These are phyloP conservation scores for Niveomyces coronatus DNA, from an alignment of 2,329 filamentous ascomycete genomes.

Conservation along the genomic window DNA sequence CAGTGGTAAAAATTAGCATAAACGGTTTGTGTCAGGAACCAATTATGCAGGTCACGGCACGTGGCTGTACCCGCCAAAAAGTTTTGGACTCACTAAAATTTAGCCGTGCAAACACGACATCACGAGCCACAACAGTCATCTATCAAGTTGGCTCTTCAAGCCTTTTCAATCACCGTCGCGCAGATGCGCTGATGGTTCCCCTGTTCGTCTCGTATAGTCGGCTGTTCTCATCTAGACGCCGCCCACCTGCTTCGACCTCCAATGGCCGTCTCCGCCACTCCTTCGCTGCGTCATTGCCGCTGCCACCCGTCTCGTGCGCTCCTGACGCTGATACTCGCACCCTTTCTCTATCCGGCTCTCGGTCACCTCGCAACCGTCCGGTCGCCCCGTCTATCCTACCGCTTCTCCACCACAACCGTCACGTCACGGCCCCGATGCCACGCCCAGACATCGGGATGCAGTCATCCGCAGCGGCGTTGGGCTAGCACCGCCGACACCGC, in stretches of 20 bases:
- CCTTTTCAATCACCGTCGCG: not conserved
- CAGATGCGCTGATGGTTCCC: not conserved
- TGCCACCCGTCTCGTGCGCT: not conserved
- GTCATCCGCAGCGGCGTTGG: not conserved
- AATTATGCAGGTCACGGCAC: too few species aligned
- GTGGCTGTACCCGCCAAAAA: too few species aligned
- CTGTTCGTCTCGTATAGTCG: too few species aligned
- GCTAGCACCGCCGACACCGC: slow-evolving; percentile 2
- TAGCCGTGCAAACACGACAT: too few species aligned
- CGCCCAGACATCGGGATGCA: not conserved
- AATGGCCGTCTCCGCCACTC: slow-evolving; percentile 5
- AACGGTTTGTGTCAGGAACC: too few species aligned
- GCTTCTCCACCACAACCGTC: not conserved
- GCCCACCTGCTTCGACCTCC: not conserved
- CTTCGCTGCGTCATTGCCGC: not conserved
- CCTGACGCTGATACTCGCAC: slow-evolving; percentile 19
- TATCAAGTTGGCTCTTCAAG: too few species aligned
- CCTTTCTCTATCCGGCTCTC: slow-evolving; percentile 41
- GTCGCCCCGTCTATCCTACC: slow-evolving; percentile 7
- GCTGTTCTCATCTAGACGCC: not conserved
- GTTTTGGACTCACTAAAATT: too few species aligned
- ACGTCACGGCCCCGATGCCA: not conserved
- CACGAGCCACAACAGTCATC: too few species aligned
- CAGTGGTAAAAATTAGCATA: too few species aligned
- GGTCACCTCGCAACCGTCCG: slow-evolving; percentile 16